These are phyloP conservation scores for Garcileccinum viscosum DNA, from an alignment of 1,284 basidiomycete genomes.

Conservation along the genomic window DNA sequence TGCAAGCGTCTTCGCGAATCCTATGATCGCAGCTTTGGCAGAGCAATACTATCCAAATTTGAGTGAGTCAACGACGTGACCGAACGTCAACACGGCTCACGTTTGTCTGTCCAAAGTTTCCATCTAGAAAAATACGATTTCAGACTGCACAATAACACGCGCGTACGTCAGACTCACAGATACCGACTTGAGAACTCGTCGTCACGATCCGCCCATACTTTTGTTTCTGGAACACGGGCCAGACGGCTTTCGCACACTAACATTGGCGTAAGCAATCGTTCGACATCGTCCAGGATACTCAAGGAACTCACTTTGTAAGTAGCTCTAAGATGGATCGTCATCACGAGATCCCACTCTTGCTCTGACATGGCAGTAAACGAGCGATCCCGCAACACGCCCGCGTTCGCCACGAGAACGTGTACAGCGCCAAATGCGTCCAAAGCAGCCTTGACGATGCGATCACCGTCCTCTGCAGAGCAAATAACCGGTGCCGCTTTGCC, in stretches of 20 bases:
- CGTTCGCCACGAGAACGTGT: conserved; percentile 93
- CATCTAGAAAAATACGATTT: conserved; percentile 57
- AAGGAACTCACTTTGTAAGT: conserved; percentile 65
- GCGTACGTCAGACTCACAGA: conserved; percentile 63
- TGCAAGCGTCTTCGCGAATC: conserved; percentile 87
- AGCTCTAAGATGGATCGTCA: conserved; percentile 86
- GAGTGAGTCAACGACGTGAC: conserved; percentile 5
- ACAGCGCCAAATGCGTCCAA: conserved; percentile 88
- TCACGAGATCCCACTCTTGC: conserved; percentile 93
- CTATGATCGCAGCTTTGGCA: conserved; percentile 93
- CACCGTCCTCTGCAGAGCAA: conserved; percentile 91
- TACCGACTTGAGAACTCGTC: conserved; percentile 91
- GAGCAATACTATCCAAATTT: conserved; percentile 72
- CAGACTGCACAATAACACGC: conserved; percentile 8
- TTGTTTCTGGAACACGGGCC: conserved; percentile 97
- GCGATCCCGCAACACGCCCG: conserved; percentile 92
- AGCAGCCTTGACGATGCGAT: conserved; percentile 88
- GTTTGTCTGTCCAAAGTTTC: conserved; percentile 93
- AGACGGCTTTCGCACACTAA: conserved; percentile 90
- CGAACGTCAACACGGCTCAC: conserved; percentile 44
- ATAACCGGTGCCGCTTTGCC: conserved; percentile 88
- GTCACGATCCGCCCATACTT: conserved; percentile 97
- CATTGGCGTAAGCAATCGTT: conserved; percentile 6
- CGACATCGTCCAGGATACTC: not conserved
- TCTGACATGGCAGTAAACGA: conserved; percentile 90